Percentiles rank a stretch among this genome's conserved stretches.
Conservation (phyloP, 768 basidiomycete species). For the Psilocybe azurescens region DNA sequence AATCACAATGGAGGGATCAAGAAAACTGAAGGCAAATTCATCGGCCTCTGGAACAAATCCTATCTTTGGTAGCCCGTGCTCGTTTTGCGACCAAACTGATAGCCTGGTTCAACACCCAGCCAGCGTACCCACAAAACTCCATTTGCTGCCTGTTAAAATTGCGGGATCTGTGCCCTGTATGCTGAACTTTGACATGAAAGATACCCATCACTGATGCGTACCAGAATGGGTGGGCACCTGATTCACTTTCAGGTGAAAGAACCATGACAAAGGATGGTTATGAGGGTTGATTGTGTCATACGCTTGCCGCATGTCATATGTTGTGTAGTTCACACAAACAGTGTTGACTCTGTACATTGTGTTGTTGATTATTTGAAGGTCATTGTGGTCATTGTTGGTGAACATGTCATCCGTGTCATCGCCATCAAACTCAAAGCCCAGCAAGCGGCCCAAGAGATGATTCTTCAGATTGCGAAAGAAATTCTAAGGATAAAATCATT, state of each 20-base stretch:
- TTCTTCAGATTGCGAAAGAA: slow-evolving; percentile 39
- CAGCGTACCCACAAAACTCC: no score
- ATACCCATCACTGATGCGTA: slow-evolving; percentile 24
- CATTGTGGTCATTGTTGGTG: slow-evolving; percentile 25
- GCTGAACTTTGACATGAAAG: slow-evolving; percentile 19
- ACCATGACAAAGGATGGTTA: slow-evolving; percentile 32
- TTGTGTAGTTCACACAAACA: slow-evolving; percentile 40
- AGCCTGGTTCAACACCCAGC: no score
- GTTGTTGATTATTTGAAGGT: slow-evolving; percentile 23
- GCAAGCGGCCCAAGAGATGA: slow-evolving; percentile 37
- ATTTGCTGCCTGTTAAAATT: no score
- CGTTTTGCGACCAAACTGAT: no score
- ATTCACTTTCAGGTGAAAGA: slow-evolving; percentile 21
- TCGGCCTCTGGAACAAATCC: no score
- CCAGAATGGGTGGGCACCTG: slow-evolving; percentile 21
- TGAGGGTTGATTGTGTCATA: slow-evolving; percentile 42
- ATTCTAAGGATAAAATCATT: no score
- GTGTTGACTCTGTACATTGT: slow-evolving; percentile 25
- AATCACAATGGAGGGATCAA: no score
- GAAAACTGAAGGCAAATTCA: no score
- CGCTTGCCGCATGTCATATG: slow-evolving; percentile 43
- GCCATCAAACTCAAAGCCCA: slow-evolving; percentile 28
- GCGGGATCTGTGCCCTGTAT: no score
- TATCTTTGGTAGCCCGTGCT: no score
- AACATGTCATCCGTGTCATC: slow-evolving; percentile 30